Evolutionary conservation across 257 asterid species (phyloP).

Genomic region (Scutellaria galericulata): DNA sequence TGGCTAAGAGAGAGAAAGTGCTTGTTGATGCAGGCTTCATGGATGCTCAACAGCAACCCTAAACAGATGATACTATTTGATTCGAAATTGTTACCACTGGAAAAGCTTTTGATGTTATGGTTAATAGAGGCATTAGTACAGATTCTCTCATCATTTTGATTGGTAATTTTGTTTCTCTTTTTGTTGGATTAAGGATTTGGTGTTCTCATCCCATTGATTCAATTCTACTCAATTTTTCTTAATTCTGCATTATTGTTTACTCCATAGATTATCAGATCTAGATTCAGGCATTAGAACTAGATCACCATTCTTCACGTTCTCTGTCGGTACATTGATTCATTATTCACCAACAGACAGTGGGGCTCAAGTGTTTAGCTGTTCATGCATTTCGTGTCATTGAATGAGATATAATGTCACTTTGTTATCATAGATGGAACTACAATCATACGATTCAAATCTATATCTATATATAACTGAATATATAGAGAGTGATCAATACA

Average conservation of each 20-base stretch:
- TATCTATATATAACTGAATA: too few species aligned
- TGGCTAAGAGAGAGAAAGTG: constrained; percentile 95
- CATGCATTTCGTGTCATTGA: background rate
- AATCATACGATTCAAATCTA: too few species aligned
- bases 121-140: constrained; percentile 23
- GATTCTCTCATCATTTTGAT: constrained; percentile 6
- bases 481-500: background rate
- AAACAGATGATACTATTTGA: constrained; percentile 27
- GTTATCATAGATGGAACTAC: background rate
- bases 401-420: background rate
- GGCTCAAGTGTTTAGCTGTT: constrained; percentile 3
- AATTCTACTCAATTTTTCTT: background rate
- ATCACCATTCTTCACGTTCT: constrained; percentile 13
- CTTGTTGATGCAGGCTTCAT: constrained; percentile 95
- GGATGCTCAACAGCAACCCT: constrained; percentile 99
- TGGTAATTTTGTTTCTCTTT: background rate
- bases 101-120: background rate
- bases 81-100: constrained; percentile 13
- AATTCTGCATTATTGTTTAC: constrained; percentile 8
- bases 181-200: constrained; percentile 28
- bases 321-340: constrained; percentile 24
- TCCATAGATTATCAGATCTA: constrained; percentile 21
- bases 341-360: background rate
- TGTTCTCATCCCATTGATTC: background rate
- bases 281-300: constrained; percentile 7